Evolutionary conservation across 2,329 filamentous ascomycete genomes (phyloP).

Genomic region (Alternaria brassicae): DNA sequence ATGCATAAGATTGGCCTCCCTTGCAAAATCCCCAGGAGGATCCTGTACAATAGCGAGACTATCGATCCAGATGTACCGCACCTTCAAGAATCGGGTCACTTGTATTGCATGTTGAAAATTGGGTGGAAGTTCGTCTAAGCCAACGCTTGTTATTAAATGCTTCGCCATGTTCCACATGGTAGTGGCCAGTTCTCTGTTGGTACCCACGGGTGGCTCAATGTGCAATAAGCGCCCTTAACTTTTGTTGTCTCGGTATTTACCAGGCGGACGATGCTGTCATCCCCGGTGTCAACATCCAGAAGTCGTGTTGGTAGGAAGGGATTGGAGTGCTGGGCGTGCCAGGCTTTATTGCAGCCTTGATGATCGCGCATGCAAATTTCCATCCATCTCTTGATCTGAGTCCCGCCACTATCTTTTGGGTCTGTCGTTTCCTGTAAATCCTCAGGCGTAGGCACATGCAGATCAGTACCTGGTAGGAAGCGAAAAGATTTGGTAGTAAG

Average conservation of each 20-base stretch:
- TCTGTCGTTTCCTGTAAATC: not conserved
- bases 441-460: not conserved
- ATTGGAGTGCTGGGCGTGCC: not conserved
- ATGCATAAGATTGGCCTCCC: no score
- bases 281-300: conserved; percentile 1
- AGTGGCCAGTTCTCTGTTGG: not conserved
- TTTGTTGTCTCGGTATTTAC: conserved; percentile 12
- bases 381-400: not conserved
- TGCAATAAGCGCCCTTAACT: conserved; percentile 24
- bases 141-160: not conserved
- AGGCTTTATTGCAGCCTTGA: not conserved
- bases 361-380: not conserved
- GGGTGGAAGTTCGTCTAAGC: not conserved
- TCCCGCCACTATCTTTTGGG: not conserved
- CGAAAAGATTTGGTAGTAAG: not conserved
- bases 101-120: not conserved
- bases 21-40: conserved; percentile 16
- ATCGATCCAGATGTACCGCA: conserved; percentile 36
- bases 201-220: conserved; percentile 35
- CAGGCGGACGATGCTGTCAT: not conserved
- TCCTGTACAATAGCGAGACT: conserved; percentile 21
- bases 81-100: conserved; percentile 26
- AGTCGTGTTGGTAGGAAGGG: conserved; percentile 1
- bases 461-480: not conserved
- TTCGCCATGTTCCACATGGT: not conserved